Conservation (phyloP, 2,329 filamentous ascomycete species). For the Botrytis porri region DNA sequence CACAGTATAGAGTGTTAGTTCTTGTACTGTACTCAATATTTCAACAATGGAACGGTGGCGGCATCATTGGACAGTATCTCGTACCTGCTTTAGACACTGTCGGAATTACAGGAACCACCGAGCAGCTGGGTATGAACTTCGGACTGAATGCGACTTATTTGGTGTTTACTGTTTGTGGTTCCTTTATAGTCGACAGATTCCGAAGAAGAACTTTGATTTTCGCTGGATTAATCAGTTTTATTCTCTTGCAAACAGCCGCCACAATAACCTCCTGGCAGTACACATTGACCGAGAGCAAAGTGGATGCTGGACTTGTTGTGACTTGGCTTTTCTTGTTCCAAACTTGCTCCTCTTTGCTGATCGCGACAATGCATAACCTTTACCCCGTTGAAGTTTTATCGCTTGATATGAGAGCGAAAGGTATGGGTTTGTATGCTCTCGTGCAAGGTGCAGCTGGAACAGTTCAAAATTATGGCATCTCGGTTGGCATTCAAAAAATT, state of each 20-base stretch:
- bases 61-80: constrained; percentile 33
- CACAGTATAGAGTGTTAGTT: constrained; percentile 45
- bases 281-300: constrained; percentile 26
- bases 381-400: constrained; percentile 39
- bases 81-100: constrained; percentile 28
- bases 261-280: constrained; percentile 50
- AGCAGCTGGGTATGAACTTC: constrained; percentile 30
- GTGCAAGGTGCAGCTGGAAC: constrained; percentile 35
- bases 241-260: constrained; percentile 45
- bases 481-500: constrained; percentile 45
- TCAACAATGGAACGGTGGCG: constrained; percentile 32
- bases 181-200: constrained; percentile 29
- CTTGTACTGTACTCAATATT: constrained; percentile 44
- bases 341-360: constrained; percentile 45
- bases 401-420: constrained; percentile 42
- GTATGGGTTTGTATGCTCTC: constrained; percentile 35
- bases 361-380: constrained; percentile 42
- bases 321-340: constrained; percentile 50
- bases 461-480: constrained; percentile 44
- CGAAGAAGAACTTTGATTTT: constrained; percentile 45
- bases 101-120: constrained; percentile 24
- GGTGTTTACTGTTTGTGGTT: constrained; percentile 26
- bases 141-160: constrained; percentile 27
- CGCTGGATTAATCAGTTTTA: constrained; percentile 43
- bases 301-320: constrained; percentile 44